Percentiles rank a stretch among this genome's conserved stretches.
Evolutionary conservation across 1,284 basidiomycete genomes (phyloP).

Genomic region (Jaminaea rosea): DNA sequence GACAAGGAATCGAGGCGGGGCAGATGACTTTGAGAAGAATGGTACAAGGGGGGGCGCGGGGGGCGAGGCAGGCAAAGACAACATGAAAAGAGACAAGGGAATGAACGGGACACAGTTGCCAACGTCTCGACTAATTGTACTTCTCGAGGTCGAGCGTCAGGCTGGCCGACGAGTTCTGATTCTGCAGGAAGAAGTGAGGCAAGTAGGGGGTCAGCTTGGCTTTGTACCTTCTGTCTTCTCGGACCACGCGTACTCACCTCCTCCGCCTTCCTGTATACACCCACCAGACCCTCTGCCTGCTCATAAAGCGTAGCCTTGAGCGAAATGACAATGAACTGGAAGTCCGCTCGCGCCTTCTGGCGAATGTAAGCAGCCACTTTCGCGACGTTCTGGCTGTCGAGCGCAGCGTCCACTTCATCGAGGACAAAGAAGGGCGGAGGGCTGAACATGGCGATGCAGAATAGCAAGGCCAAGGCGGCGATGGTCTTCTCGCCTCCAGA

Average conservation of each 20-base stretch:
- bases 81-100: too few species aligned
- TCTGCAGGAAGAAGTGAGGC: too few species aligned
- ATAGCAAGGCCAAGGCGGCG: conserved; percentile 85
- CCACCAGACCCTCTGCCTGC: conserved; percentile 78
- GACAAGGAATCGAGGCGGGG: too few species aligned
- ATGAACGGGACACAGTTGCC: too few species aligned
- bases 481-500: conserved; percentile 98
- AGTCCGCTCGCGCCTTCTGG: conserved; percentile 52
- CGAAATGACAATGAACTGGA: conserved; percentile 96
- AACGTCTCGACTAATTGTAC: too few species aligned
- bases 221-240: too few species aligned
- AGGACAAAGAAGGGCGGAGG: conserved; percentile 98
- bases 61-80: too few species aligned
- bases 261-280: conserved; percentile 69
- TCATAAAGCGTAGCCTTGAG: conserved; percentile 74
- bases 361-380: conserved; percentile 44
- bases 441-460: conserved; percentile 87
- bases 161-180: conserved; percentile 77
- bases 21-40: too few species aligned
- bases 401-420: conserved; percentile 93
- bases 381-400: conserved; percentile 50
- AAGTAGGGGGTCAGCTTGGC: too few species aligned
- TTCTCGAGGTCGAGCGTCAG: conserved; percentile 71
- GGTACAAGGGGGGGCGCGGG: too few species aligned
- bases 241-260: too few species aligned